phyloP scores from a whole-genome alignment of 768 basidiomycete genomes.

The Rhizopogon vesiculosus region DNA sequence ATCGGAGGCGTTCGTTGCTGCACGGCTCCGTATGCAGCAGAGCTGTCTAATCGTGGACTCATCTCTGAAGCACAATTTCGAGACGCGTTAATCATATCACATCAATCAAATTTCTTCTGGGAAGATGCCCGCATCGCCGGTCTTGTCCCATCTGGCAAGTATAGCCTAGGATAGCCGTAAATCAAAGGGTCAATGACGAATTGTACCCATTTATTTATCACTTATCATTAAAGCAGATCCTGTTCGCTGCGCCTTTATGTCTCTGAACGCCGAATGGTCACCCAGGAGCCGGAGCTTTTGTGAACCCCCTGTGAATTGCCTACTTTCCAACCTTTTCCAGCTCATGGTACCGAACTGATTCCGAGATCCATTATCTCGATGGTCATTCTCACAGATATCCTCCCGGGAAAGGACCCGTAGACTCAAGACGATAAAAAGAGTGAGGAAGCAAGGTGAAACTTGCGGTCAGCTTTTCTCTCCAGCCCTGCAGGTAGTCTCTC shows the following conservation, averaged over 20 bases:
- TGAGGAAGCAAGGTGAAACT: not conserved
- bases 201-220: conserved; percentile 6
- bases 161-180: not conserved
- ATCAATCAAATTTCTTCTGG: not conserved
- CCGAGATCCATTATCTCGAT: conserved; percentile 12
- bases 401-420: conserved; percentile 7
- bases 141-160: not conserved
- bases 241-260: not conserved
- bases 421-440: conserved; percentile 19
- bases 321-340: not conserved
- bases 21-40: not conserved
- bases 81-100: not conserved
- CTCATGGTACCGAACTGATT: conserved; percentile 8
- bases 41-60: not conserved
- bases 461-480: conserved; percentile 5
- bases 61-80: not conserved
- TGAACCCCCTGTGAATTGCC: conserved; percentile 6
- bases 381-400: conserved; percentile 3
- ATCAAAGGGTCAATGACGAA: conserved; percentile 4
- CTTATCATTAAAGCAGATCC: not conserved
- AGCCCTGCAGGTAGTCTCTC: conserved; percentile 8
- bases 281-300: conserved; percentile 10
- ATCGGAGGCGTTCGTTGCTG: conserved; percentile 7
- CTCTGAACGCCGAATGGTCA: conserved; percentile 4
- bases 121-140: not conserved